Percentiles rank a stretch among this genome's conserved stretches.
Conservation (phyloP, 176 grass and related monocot species). For the Bromus sterilis region DNA sequence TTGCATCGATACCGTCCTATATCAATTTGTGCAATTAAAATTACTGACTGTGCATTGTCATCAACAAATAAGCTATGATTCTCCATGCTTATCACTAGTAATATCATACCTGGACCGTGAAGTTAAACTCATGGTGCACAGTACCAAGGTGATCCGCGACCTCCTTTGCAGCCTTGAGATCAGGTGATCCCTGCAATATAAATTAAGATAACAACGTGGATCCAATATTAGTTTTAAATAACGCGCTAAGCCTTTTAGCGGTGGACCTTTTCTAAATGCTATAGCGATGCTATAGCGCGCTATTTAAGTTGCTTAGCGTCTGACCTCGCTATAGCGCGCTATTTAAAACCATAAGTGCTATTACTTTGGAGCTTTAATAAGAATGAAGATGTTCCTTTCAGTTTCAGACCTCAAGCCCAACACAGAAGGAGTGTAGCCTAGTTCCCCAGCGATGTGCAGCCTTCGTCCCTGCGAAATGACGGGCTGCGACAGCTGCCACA, state of each 20-base stretch:
- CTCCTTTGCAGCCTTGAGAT: conserved; percentile 74
- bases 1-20: neutral
- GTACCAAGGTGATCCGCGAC: conserved; percentile 71
- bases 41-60: neutral
- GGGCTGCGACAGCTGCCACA: conserved; percentile 54
- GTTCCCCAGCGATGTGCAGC: conserved; percentile 56
- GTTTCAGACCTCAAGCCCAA: conserved; percentile 50
- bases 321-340: too few relatives aligned
- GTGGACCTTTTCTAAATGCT: too few relatives aligned
- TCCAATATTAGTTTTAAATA: too few relatives aligned
- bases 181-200: conserved; percentile 49
- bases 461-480: conserved; percentile 58
- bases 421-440: conserved; percentile 75
- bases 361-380: neutral
- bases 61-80: neutral
- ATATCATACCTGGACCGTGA: conserved; percentile 58
- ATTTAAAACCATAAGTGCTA: too few relatives aligned
- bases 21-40: conserved; percentile 4
- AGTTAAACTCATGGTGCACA: conserved; percentile 70
- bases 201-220: neutral
- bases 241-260: too few relatives aligned
- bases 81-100: neutral
- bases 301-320: too few relatives aligned
- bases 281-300: too few relatives aligned
- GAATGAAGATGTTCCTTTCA: neutral